Base-by-base conservation (phyloP, 495 filamentous ascomycete genomes). In the Penicillium daleae region DNA sequence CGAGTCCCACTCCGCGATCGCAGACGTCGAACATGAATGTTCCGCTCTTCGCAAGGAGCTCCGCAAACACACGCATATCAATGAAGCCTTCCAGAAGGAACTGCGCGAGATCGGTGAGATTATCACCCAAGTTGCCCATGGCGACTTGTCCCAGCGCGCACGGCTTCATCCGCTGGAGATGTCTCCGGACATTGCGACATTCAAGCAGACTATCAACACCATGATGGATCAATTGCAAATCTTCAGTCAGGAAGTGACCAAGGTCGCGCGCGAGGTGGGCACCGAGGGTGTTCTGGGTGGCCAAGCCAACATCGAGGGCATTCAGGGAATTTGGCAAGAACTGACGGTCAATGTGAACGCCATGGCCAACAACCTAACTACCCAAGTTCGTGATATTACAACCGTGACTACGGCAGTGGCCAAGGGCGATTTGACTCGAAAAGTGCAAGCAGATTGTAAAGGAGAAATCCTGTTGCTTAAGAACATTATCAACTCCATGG, bases 201-300 rank as follows among this genome's bases (percentile, higher is more conserved):
- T 97, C 82, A 97, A 97, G 77, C 86, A 89, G 66, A 96, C 92
- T 0, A 86, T 77, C 78, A 97, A 97, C 67, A 93, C 87, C 35
- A 97, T 97, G 93, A 93, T 96, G 83, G 93, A 97, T 70, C 93
- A 97, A 76, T 81, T 97, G 58, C 92, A 96, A 70, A 87, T 92
- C 31, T 97, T 97, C 75, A 92, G 92, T 57, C 91, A 89, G 70
- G 92, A 97, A 77, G 93, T 97, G 52, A 96, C 92, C 29, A 87
- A 90, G 62, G 89, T 97, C 42, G 93, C 93, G 21, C 87, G 90
- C 71, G 92, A 97, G 70, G 93, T 97, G 66, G 93, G 93, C 62
- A 97, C 93, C 15, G 93, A 97, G 66, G 93, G 93, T 51, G 88
- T 89, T 48, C 83, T 97, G 10, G 93, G 93, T 58, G 93, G 92